Evolutionary conservation across 805 yeast genomes (phyloP).

Genomic region (Jamesozyma lodderae): DNA sequence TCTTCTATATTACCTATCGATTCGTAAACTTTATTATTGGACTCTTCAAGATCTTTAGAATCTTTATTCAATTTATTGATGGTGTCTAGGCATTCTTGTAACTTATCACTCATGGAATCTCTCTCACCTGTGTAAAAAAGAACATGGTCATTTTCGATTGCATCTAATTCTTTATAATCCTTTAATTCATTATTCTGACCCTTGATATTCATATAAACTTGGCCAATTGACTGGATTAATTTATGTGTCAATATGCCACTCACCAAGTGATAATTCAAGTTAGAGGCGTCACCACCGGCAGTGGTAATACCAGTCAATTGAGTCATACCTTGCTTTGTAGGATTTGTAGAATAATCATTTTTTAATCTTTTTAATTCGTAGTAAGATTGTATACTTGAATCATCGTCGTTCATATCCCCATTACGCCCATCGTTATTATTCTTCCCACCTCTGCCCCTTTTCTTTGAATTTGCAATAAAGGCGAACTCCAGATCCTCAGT

Average conservation of each 20-base stretch:
- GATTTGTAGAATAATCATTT: conserved; percentile 62
- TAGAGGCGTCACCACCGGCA: conserved; percentile 30
- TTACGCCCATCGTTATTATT: conserved; percentile 5
- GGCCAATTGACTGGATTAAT: conserved; percentile 47
- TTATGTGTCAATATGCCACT: conserved; percentile 52
- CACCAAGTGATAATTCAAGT: conserved; percentile 26
- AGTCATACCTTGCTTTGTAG: conserved; percentile 46
- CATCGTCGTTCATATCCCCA: conserved; percentile 6
- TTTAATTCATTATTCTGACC: conserved; percentile 40
- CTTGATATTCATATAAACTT: conserved; percentile 36
- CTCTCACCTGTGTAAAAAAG: conserved; percentile 38
- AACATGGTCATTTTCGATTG: conserved; percentile 36
- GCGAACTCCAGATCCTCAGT: conserved; percentile 36
- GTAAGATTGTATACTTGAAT: conserved; percentile 25
- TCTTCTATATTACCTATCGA: conserved; percentile 23
- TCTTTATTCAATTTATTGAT: conserved; percentile 18
- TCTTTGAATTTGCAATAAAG: conserved; percentile 18
- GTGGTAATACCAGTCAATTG: conserved; percentile 43
- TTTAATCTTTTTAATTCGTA: conserved; percentile 56
- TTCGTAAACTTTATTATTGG: conserved; percentile 20
- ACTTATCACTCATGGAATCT: conserved; percentile 38
- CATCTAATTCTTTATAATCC: conserved; percentile 35
- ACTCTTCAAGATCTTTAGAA: conserved; percentile 27
- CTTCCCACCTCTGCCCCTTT: conserved; percentile 20
- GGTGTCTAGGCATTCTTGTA: conserved; percentile 30